These are phyloP conservation scores for Chaetothyriales sp. DNA, from an alignment of 2,329 filamentous ascomycete genomes.

Conservation along the genomic window DNA sequence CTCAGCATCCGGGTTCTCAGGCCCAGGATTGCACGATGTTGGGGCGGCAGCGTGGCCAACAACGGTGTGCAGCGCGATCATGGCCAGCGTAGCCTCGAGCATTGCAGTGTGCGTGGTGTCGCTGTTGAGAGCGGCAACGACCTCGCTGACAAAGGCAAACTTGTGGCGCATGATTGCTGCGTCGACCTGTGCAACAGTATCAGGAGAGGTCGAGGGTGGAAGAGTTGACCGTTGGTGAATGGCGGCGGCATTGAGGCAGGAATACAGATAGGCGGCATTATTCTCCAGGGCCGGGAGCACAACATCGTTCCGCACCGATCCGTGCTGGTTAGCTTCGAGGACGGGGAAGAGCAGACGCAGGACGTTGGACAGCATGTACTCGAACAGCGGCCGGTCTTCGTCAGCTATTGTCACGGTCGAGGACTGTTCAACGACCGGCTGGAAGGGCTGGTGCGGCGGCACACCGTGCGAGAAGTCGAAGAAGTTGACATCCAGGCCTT, in stretches of 20 bases:
- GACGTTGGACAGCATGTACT: conserved; percentile 82
- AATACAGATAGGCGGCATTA: conserved; percentile 90
- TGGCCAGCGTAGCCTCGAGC: conserved; percentile 77
- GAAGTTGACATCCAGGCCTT: conserved; percentile 58
- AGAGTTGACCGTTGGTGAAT: conserved; percentile 42
- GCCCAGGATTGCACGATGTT: background rate
- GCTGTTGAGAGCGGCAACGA: conserved; percentile 65
- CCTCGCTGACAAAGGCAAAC: conserved; percentile 68
- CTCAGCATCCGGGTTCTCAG: conserved; percentile 47
- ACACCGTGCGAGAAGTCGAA: conserved; percentile 62
- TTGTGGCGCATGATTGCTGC: conserved; percentile 76
- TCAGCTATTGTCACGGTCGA: conserved; percentile 36
- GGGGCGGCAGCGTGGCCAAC: conserved; percentile 67
- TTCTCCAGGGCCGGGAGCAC: conserved; percentile 76
- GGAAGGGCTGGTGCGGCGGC: conserved; percentile 44
- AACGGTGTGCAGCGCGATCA: conserved; percentile 92
- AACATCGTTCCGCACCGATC: conserved; percentile 63
- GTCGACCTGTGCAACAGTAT: background rate
- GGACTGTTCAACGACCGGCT: conserved; percentile 24
- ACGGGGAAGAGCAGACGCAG: conserved; percentile 83
- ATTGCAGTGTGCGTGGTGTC: conserved; percentile 78
- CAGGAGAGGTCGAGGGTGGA: background rate
- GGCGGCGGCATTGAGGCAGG: conserved; percentile 82
- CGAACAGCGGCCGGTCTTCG: conserved; percentile 67
- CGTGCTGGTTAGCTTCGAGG: conserved; percentile 75